Evolutionary conservation across 257 asterid species (phyloP), one percentile per base, ranked within the genome.

Genomic region (Oldenlandia corymbosa): DNA sequence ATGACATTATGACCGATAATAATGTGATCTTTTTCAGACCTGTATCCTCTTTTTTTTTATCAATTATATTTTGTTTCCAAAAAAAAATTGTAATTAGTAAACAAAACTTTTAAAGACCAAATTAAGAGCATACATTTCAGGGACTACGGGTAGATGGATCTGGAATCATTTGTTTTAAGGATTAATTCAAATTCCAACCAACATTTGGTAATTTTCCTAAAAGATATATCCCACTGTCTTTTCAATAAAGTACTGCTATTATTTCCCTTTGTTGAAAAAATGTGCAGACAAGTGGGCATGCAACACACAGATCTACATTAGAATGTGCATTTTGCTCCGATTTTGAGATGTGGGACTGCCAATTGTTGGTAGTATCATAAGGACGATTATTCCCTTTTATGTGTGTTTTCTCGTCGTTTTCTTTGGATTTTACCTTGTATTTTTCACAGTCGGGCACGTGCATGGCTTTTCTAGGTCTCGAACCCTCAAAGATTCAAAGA

Each of bases 361-460:
- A 70, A n/a, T 57, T 50, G 30, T 61, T 4, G 58, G 7, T n/a
- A 36, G 59, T 76, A 70, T 72, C 68, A 65, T 69, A 49, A 81
- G 85, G 90, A 79, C 86, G 81, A 81, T 72, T 79, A 69, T 65
- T 80, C 81, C 82, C 88, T 81, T 86, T 81, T 76, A 70, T 81
- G 77, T 58, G 67, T 57, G 56, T 73, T 68, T 78, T 37, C 48
- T 78, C 84, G 87, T 84, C 88, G 74, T 76, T 79, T 82, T 69
- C 73, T 67, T 52, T 78, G 84, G 79, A 77, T 21, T 72, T 78
- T 65, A 71, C 70, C 67, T 43, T 50, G 76, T 49, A 26, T 34
- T 18, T n/a, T 71, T 75, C 48, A 60, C 81, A 66, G 76, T 79
- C 67, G 73, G 71, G 73, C 79, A 78, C 82, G 82, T 81, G 91